A percentile compares a stretch with the other conserved stretches of the same genome.
phyloP scores from a whole-genome alignment of 306 rosid genomes.

The Malus sylvestris region DNA sequence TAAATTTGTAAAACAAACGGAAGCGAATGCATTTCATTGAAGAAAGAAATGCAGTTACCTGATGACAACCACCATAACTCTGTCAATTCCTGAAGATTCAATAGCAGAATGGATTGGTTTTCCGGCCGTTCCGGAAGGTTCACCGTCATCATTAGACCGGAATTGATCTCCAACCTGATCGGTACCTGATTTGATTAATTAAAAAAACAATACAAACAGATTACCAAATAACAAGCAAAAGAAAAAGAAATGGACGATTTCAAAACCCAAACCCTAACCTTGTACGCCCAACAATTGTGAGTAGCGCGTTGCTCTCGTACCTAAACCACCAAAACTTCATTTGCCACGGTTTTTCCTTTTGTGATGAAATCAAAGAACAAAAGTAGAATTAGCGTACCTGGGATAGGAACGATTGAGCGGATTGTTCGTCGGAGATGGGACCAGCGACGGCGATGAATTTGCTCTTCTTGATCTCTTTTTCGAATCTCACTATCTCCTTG shows the following conservation, averaged over 20 bases:
- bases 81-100: slow-evolving; percentile 79
- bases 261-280: slow-evolving; percentile 29
- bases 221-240: not conserved
- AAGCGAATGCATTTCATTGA: not conserved
- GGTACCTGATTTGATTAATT: not conserved
- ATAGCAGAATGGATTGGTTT: slow-evolving; percentile 86
- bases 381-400: slow-evolving; percentile 25
- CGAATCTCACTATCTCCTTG: slow-evolving; percentile 50
- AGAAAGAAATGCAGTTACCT: slow-evolving; percentile 34
- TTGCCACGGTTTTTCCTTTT: not conserved
- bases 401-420: slow-evolving; percentile 76
- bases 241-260: not conserved
- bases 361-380: not conserved
- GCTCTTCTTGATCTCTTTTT: slow-evolving; percentile 77
- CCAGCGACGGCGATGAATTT: slow-evolving; percentile 88
- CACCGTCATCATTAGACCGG: slow-evolving; percentile 92
- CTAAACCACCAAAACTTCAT: slow-evolving; percentile 23
- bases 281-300: slow-evolving; percentile 92
- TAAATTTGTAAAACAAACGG: not conserved
- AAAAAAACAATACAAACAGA: not conserved
- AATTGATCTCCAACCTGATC: slow-evolving; percentile 84
- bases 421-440: slow-evolving; percentile 59
- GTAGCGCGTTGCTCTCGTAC: slow-evolving; percentile 80
- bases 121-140: slow-evolving; percentile 92
- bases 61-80: slow-evolving; percentile 94